Conservation (phyloP, 164 flowering plant species). For the Cinnamomum chago region DNA sequence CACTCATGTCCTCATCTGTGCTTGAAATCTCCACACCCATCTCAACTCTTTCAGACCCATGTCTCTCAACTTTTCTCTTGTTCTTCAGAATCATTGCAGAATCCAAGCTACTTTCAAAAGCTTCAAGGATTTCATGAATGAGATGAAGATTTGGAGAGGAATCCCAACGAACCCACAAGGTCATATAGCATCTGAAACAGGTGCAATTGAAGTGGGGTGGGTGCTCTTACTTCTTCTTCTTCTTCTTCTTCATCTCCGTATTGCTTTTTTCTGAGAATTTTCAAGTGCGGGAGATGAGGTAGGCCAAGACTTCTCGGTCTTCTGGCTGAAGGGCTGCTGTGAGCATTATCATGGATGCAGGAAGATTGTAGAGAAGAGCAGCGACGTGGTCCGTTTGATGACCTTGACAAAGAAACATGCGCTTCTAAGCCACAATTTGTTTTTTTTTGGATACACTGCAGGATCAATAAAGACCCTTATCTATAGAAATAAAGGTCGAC, state of each 20-base stretch:
- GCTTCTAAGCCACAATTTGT: too few species aligned
- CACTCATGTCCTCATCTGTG: background rate
- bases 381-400: conserved; percentile 27
- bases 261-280: background rate
- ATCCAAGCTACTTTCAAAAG: conserved; percentile 46
- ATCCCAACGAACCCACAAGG: conserved; percentile 25
- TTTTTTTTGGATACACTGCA: too few species aligned
- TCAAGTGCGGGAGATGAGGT: conserved; percentile 36
- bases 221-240: conserved; percentile 23
- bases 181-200: conserved; percentile 64
- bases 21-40: conserved; percentile 7
- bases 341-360: conserved; percentile 47
- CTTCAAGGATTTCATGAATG: conserved; percentile 32
- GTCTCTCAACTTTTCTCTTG: conserved; percentile 5
- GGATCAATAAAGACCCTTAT: too few species aligned
- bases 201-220: conserved; percentile 31
- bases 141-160: too few species aligned
- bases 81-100: conserved; percentile 19
- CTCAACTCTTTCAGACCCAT: background rate
- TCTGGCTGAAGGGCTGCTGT: conserved; percentile 40
- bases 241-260: conserved; percentile 4
- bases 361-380: conserved; percentile 28
- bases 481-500: too few species aligned
- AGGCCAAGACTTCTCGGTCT: conserved; percentile 52
- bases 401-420: too few species aligned